These are phyloP conservation scores for Serendipita indica DNA, from an alignment of 768 basidiomycete species.

Conservation along the genomic window DNA sequence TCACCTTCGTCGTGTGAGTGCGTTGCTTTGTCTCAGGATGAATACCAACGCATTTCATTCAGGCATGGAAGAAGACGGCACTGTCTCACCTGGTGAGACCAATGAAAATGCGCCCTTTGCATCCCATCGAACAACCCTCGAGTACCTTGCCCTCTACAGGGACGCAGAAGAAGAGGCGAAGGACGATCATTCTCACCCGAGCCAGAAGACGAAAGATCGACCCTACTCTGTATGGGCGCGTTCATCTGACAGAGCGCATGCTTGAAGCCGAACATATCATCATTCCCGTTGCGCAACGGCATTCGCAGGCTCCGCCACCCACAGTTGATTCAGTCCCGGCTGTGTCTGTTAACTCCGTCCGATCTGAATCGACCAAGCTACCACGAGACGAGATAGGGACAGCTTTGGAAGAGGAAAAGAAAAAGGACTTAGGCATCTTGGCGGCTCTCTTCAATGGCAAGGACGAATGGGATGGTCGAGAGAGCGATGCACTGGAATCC, in stretches of 20 bases:
- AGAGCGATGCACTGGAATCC: conserved; percentile 43
- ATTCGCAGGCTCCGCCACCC: not conserved
- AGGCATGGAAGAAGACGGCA: conserved; percentile 57
- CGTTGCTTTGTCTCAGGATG: not conserved
- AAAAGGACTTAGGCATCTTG: conserved; percentile 29
- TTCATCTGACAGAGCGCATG: conserved; percentile 55
- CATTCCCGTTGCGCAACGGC: not conserved
- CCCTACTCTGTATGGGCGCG: conserved; percentile 53
- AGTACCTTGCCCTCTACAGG: conserved; percentile 4
- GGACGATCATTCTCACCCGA: conserved; percentile 28
- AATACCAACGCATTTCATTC: not conserved
- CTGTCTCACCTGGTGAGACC: conserved; percentile 51
- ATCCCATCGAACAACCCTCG: conserved; percentile 34
- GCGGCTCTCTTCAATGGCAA: conserved; percentile 31
- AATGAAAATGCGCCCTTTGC: conserved; percentile 52
- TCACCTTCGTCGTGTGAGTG: conserved; percentile 23
- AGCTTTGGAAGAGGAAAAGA: conserved; percentile 26
- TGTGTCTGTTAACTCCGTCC: not conserved
- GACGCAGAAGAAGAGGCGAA: conserved; percentile 15
- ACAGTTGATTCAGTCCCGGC: conserved; percentile 9
- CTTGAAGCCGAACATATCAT: conserved; percentile 28
- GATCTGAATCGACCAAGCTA: conserved; percentile 8
- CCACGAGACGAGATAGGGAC: not conserved
- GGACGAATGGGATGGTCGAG: conserved; percentile 45
- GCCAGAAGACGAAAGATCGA: conserved; percentile 56